Conservation (phyloP, 192 early-diverging fungal genomes). For the Thamnidium elegans region DNA sequence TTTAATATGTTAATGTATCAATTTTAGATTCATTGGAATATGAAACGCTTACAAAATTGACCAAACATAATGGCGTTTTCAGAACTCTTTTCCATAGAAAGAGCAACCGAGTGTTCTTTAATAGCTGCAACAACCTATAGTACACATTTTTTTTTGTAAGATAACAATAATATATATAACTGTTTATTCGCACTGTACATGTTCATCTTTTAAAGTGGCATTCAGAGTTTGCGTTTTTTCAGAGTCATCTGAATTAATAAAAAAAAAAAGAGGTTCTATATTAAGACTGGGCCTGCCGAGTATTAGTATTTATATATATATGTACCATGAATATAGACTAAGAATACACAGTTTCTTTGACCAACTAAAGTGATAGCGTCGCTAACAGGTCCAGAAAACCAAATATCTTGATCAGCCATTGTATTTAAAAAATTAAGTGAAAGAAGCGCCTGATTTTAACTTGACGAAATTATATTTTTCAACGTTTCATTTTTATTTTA, state of each 20-base stretch:
- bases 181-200: background rate
- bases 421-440: too few species aligned
- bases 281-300: background rate
- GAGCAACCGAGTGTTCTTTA: slow-evolving; percentile 10
- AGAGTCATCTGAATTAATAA: slow-evolving; percentile 18
- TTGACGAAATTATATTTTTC: too few species aligned
- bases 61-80: slow-evolving; percentile 31
- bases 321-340: slow-evolving; percentile 33
- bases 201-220: background rate
- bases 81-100: slow-evolving; percentile 18
- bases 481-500: too few species aligned
- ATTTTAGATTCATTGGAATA: background rate
- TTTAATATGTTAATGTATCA: background rate
- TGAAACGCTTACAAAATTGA: slow-evolving; percentile 26
- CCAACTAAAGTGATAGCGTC: slow-evolving; percentile 24
- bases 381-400: slow-evolving; percentile 27
- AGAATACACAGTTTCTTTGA: slow-evolving; percentile 22
- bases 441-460: too few species aligned
- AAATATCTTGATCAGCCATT: slow-evolving; percentile 6
- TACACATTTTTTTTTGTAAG: background rate
- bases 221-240: slow-evolving; percentile 4
- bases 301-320: background rate
- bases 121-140: slow-evolving; percentile 11
- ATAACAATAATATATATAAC: background rate
- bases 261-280: too few species aligned